These are phyloP conservation scores for Acanthamoeba triangularis DNA, from an alignment of 208 protist genomes.

Conservation along the genomic window DNA sequence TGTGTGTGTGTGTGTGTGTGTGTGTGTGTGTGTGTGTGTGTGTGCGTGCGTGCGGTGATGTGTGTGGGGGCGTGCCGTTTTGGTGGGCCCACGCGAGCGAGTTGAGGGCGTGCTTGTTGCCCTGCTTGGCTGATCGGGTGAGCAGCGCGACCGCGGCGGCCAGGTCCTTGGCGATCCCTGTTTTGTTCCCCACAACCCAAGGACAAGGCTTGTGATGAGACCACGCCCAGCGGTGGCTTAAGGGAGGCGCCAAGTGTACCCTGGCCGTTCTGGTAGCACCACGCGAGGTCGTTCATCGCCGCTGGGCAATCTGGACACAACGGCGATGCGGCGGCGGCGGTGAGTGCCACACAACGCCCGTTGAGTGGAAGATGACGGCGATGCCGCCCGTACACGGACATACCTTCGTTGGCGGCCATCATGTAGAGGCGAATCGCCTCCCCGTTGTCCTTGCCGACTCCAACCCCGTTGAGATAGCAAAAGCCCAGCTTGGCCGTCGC, in stretches of 20 bases:
- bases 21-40: no score
- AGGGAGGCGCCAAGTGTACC: background rate
- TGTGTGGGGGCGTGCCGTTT: background rate
- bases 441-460: background rate
- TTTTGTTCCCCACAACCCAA: background rate
- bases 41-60: no score
- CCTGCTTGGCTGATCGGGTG: slow-evolving; percentile 12
- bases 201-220: no score
- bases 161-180: background rate
- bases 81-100: slow-evolving; percentile 5
- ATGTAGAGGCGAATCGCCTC: slow-evolving; percentile 3
- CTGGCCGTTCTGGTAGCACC: slow-evolving; percentile 25
- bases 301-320: background rate
- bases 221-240: no score
- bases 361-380: background rate
- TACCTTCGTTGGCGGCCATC: background rate
- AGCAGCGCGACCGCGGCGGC: background rate
- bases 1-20: no score
- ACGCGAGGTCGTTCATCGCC: slow-evolving; percentile 12
- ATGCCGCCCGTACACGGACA: background rate
- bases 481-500: slow-evolving; percentile 36
- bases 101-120: slow-evolving; percentile 24
- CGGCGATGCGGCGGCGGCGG: no score
- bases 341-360: background rate
- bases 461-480: slow-evolving; percentile 23